Percentiles rank a stretch among this genome's conserved stretches.
Conservation (phyloP, 352 stramenopile species). For the Phytophthora sojae region DNA sequence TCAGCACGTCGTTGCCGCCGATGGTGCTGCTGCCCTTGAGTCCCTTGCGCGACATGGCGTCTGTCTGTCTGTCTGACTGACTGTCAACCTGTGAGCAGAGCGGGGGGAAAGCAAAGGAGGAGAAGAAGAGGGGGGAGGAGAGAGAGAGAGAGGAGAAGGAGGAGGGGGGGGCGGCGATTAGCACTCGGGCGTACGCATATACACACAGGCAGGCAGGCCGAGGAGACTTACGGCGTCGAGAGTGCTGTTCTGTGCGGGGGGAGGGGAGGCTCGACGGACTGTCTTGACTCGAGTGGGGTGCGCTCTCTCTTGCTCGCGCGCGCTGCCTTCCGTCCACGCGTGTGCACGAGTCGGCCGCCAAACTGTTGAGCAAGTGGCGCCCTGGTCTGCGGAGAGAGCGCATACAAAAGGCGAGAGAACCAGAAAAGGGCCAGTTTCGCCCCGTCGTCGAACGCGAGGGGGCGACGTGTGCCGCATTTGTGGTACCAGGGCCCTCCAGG, state of each 20-base stretch:
- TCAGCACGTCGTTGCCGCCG: constrained; percentile 87
- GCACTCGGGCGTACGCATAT: not conserved
- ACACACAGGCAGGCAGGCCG: not conserved
- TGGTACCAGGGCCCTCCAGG: not conserved
- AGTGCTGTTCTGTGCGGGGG: constrained; percentile 6
- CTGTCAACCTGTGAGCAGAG: constrained; percentile 17
- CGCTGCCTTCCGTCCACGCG: constrained; percentile 39
- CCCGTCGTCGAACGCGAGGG: not conserved
- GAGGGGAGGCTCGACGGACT: constrained; percentile 7
- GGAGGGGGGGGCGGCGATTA: not conserved
- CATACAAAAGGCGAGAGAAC: constrained; percentile 43
- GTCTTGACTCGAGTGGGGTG: constrained; percentile 23
- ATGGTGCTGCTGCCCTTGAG: constrained; percentile 77
- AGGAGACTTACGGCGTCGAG: not conserved
- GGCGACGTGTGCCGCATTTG: not conserved
- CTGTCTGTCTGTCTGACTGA: not conserved
- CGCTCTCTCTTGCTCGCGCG: not conserved
- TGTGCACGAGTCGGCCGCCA: constrained; percentile 37
- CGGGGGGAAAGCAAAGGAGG: not conserved
- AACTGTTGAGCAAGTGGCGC: constrained; percentile 40
- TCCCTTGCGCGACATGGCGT: constrained; percentile 72
- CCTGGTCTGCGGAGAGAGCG: constrained; percentile 23
- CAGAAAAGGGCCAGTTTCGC: constrained; percentile 21
- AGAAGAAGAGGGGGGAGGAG: not conserved
- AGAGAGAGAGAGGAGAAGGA: not conserved